phyloP scores from a whole-genome alignment of 176 grass and related monocot genomes.

The Oryza officinalis region DNA sequence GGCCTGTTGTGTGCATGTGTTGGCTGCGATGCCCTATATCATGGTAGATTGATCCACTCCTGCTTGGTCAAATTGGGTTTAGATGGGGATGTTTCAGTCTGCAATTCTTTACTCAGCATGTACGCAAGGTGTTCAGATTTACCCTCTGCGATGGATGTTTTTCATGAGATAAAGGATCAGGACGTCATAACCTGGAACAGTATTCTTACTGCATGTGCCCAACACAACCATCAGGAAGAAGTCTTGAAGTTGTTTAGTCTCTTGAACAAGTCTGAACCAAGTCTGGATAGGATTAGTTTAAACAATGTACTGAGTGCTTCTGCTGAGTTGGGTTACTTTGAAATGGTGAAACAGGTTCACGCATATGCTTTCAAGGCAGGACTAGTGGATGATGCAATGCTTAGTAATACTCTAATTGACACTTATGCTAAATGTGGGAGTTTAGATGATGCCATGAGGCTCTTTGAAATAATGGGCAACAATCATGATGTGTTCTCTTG shows the following conservation, averaged over 20 bases:
- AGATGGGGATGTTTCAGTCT: constrained; percentile 31
- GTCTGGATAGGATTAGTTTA: constrained; percentile 63
- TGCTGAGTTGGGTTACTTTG: constrained; percentile 59
- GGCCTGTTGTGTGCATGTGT: constrained; percentile 66
- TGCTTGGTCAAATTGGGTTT: constrained; percentile 52
- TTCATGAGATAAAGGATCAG: constrained; percentile 30
- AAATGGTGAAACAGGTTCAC: constrained; percentile 60
- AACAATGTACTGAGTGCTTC: constrained; percentile 66
- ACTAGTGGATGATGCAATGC: constrained; percentile 36
- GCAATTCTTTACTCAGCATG: constrained; percentile 62
- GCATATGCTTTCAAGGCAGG: constrained; percentile 52
- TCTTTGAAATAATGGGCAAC: constrained; percentile 65
- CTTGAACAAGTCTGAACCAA: constrained; percentile 43
- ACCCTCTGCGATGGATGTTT: constrained; percentile 52
- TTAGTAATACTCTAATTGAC: constrained; percentile 75
- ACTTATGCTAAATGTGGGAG: constrained; percentile 88
- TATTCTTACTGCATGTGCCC: constrained; percentile 56
- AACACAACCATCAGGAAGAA: constrained; percentile 46
- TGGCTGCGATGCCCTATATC: constrained; percentile 55
- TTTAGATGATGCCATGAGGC: constrained; percentile 58
- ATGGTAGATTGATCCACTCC: constrained; percentile 67
- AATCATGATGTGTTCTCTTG: constrained; percentile 70
- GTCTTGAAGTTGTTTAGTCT: constrained; percentile 49
- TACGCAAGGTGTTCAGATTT: constrained; percentile 57
- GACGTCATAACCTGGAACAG: constrained; percentile 56